Evolutionary conservation across 495 filamentous ascomycete genomes (phyloP).

Genomic region (Penicillium verhagenii): DNA sequence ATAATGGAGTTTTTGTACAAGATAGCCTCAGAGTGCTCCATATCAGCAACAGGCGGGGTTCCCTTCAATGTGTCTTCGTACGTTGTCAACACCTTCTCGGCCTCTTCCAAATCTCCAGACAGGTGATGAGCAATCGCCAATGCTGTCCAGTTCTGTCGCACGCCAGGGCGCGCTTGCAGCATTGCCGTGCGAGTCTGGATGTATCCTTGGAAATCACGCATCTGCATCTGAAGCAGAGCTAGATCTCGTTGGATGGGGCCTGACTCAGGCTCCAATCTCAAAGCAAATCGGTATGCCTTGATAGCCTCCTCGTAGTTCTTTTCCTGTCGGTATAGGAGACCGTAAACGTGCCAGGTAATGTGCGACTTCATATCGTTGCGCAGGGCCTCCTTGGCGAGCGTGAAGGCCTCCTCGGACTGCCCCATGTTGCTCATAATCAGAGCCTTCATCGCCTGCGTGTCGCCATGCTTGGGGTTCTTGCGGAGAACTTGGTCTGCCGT

Average conservation of each 20-base stretch:
- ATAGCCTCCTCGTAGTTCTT: slow-evolving; percentile 99
- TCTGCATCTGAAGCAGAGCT: slow-evolving; percentile 90
- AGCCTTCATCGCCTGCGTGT: slow-evolving; percentile 98
- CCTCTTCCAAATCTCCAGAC: slow-evolving; percentile 75
- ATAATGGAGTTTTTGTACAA: slow-evolving; percentile 97
- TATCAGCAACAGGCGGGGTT: slow-evolving; percentile 70
- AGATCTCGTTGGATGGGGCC: slow-evolving; percentile 92
- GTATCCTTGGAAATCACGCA: slow-evolving; percentile 93
- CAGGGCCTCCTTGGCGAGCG: slow-evolving; percentile 84
- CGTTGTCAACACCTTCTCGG: slow-evolving; percentile 85
- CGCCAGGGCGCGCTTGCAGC: slow-evolving; percentile 72
- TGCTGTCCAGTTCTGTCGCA: slow-evolving; percentile 94
- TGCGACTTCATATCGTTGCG: slow-evolving; percentile 97
- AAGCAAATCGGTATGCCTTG: slow-evolving; percentile 95
- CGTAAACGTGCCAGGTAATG: slow-evolving; percentile 99
- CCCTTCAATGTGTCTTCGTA: slow-evolving; percentile 90
- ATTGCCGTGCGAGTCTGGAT: slow-evolving; percentile 82
- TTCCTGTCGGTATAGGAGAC: slow-evolving; percentile 83
- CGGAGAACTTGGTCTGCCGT: slow-evolving; percentile 90
- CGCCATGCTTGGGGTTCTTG: slow-evolving; percentile 93
- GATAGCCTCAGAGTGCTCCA: slow-evolving; percentile 92
- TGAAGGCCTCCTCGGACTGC: slow-evolving; percentile 89
- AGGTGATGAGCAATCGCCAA: slow-evolving; percentile 91
- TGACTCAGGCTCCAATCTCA: slow-evolving; percentile 89
- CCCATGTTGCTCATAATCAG: slow-evolving; percentile 91